phyloP scores from a whole-genome alignment of 73 alveolate species.

The Halteria grandinella region DNA sequence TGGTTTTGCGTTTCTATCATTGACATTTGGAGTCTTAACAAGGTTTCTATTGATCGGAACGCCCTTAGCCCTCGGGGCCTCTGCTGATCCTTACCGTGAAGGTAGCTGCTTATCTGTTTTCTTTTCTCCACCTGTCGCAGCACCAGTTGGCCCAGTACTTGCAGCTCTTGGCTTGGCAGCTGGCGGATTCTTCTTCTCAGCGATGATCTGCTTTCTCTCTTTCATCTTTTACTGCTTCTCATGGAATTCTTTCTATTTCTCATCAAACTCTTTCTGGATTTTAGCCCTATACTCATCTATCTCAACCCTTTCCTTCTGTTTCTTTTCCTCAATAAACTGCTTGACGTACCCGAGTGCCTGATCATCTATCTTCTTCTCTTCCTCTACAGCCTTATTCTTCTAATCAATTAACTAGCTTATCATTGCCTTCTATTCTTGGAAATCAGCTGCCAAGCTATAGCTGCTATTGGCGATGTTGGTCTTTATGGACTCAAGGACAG shows the following conservation, averaged over 20 bases:
- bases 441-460: slow-evolving; percentile 4
- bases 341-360: background rate
- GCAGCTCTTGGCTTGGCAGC: too few species aligned
- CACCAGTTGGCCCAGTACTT: too few species aligned
- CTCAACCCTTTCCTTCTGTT: background rate
- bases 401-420: background rate
- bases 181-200: too few species aligned
- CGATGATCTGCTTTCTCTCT: slow-evolving; percentile 19
- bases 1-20: background rate
- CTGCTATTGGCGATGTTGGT: slow-evolving; percentile 29
- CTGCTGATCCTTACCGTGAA: background rate
- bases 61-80: background rate
- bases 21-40: too few species aligned
- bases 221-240: background rate
- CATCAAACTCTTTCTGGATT: background rate
- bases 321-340: slow-evolving; percentile 20
- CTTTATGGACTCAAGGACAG: slow-evolving; percentile 5
- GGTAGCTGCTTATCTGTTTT: too few species aligned
- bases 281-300: slow-evolving; percentile 1
- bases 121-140: too few species aligned
- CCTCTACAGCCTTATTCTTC: slow-evolving; percentile 1
- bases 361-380: background rate
- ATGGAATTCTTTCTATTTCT: too few species aligned
- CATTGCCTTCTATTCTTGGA: slow-evolving; percentile 23
- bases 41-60: too few species aligned